A percentile compares a stretch with the other conserved stretches of the same genome.
These are phyloP conservation scores for Meripilus lineatus DNA, from an alignment of 1,284 basidiomycete genomes.

Conservation along the genomic window DNA sequence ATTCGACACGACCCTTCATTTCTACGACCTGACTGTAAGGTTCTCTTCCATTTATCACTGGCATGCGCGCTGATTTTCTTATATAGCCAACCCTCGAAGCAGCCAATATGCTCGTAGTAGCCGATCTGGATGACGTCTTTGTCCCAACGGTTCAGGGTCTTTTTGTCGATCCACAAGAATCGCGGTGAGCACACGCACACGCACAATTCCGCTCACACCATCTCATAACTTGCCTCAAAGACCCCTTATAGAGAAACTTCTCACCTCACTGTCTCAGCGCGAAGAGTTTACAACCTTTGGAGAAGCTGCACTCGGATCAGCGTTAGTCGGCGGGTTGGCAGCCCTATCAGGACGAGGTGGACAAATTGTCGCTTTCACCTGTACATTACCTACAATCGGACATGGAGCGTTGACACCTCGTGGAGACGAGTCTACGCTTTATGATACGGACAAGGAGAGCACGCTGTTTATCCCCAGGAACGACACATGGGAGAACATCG, in stretches of 20 bases:
- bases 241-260: slow-evolving; percentile 53
- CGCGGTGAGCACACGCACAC: slow-evolving; percentile 42
- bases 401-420: slow-evolving; percentile 59
- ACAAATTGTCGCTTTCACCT: slow-evolving; percentile 81
- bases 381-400: slow-evolving; percentile 76
- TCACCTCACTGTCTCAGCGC: slow-evolving; percentile 65
- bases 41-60: not conserved
- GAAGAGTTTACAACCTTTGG: slow-evolving; percentile 47
- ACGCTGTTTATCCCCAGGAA: slow-evolving; percentile 75
- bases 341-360: slow-evolving; percentile 80
- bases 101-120: slow-evolving; percentile 79
- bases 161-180: slow-evolving; percentile 75
- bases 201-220: not conserved
- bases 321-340: slow-evolving; percentile 69
- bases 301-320: slow-evolving; percentile 77
- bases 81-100: slow-evolving; percentile 49
- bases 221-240: slow-evolving; percentile 29
- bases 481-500: slow-evolving; percentile 76
- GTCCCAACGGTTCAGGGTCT: slow-evolving; percentile 74
- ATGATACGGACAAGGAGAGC: slow-evolving; percentile 89
- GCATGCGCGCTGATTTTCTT: slow-evolving; percentile 7
- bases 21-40: slow-evolving; percentile 86
- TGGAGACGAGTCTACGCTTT: slow-evolving; percentile 67
- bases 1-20: slow-evolving; percentile 82
- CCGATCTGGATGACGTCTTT: slow-evolving; percentile 92